phyloP scores from a whole-genome alignment of 2,329 filamentous ascomycete genomes.

The Diaporthe australafricana region DNA sequence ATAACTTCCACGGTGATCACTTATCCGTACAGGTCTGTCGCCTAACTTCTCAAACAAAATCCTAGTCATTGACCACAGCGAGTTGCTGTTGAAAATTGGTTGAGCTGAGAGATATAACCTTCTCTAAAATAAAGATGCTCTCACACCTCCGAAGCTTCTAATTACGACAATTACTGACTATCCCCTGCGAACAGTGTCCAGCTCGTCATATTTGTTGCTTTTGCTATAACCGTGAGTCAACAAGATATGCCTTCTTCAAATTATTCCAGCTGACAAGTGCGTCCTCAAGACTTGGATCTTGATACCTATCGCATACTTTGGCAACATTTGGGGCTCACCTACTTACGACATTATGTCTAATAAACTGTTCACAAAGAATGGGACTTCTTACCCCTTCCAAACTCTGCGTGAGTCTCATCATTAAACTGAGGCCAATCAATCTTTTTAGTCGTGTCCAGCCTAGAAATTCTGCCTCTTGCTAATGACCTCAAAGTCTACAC shows the following conservation, averaged over 20 bases:
- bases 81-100: background rate
- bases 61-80: background rate
- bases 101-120: background rate
- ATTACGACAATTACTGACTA: background rate
- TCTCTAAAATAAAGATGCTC: too few relatives aligned
- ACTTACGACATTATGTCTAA: slow-evolving; percentile 41
- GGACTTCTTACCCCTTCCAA: slow-evolving; percentile 37
- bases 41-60: too few relatives aligned
- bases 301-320: slow-evolving; percentile 40
- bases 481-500: slow-evolving; percentile 19
- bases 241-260: background rate
- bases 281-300: slow-evolving; percentile 39
- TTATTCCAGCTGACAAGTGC: background rate
- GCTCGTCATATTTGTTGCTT: slow-evolving; percentile 38
- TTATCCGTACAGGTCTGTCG: slow-evolving; percentile 36
- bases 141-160: background rate
- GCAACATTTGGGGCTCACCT: slow-evolving; percentile 38
- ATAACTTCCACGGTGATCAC: slow-evolving; percentile 41
- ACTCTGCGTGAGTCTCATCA: slow-evolving; percentile 8
- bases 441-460: background rate
- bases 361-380: slow-evolving; percentile 38
- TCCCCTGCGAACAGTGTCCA: slow-evolving; percentile 31
- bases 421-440: too few relatives aligned
- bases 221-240: slow-evolving; percentile 34
- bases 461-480: background rate